phyloP scores from a whole-genome alignment of 2,329 filamentous ascomycete genomes.

The Fusarium anthophilum region DNA sequence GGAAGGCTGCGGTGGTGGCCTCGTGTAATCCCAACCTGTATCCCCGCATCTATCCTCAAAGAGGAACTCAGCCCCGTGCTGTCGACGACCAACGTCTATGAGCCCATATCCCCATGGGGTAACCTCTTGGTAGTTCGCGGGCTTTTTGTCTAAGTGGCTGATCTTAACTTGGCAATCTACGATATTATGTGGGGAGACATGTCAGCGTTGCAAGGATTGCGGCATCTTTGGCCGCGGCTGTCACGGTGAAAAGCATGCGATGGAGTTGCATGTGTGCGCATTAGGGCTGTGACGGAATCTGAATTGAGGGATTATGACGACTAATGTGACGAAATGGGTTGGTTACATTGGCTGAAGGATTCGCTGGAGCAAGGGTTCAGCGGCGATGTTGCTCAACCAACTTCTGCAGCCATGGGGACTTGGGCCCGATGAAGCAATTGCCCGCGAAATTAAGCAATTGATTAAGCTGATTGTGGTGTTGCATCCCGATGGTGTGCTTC shows the following conservation, averaged over 20 bases:
- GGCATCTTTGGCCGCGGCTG: slow-evolving; percentile 32
- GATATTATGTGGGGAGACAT: slow-evolving; percentile 11
- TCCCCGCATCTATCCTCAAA: slow-evolving; percentile 38
- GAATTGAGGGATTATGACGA: slow-evolving; percentile 8
- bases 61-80: slow-evolving; percentile 26
- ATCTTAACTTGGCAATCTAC: slow-evolving; percentile 25
- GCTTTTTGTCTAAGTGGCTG: slow-evolving; percentile 21
- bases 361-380: not conserved
- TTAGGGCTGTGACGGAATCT: not conserved
- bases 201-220: slow-evolving; percentile 18
- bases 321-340: slow-evolving; percentile 6
- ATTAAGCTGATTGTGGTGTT: not conserved
- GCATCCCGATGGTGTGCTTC: not conserved
- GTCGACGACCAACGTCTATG: slow-evolving; percentile 7
- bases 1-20: slow-evolving; percentile 28
- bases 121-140: slow-evolving; percentile 10
- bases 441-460: not conserved
- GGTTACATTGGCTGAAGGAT: not conserved
- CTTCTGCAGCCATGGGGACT: slow-evolving; percentile 3
- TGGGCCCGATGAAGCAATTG: not conserved
- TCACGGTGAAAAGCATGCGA: not conserved
- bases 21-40: slow-evolving; percentile 29
- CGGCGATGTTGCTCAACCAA: not conserved
- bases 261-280: slow-evolving; percentile 15
- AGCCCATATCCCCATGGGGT: slow-evolving; percentile 31